Evolutionary conservation across 495 filamentous ascomycete species (phyloP).

Genomic region (Peziza echinospora): DNA sequence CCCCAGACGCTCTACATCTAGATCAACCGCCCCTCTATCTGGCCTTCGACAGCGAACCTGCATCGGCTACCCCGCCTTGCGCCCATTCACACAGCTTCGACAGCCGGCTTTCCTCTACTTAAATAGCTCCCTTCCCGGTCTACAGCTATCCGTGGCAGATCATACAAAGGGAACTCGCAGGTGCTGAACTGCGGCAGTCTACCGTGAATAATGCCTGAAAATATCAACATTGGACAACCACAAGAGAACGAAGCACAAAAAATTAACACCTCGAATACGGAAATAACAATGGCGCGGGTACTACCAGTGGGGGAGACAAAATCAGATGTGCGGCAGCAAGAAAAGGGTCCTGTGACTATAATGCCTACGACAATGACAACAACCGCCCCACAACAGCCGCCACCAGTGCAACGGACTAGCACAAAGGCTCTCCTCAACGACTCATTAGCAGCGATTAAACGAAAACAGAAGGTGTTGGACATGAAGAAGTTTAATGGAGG

Average conservation of each 20-base stretch:
- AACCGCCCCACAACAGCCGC: not conserved
- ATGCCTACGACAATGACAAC: not conserved
- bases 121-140: too few species aligned
- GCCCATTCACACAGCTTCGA: not conserved
- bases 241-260: not conserved
- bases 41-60: not conserved
- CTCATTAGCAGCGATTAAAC: not conserved
- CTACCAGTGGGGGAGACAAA: not conserved
- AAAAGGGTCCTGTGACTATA: too few species aligned
- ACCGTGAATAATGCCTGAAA: not conserved
- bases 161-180: too few species aligned
- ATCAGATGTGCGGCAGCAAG: not conserved
- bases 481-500: not conserved
- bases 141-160: too few species aligned
- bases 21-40: too few species aligned
- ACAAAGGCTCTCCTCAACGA: not conserved
- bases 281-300: not conserved
- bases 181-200: too few species aligned
- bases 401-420: too few species aligned
- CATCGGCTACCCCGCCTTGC: not conserved
- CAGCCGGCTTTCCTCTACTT: too few species aligned
- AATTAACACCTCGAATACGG: not conserved
- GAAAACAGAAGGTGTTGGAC: not conserved
- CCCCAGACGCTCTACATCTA: too few species aligned
- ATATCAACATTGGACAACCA: not conserved